phyloP scores from a whole-genome alignment of 768 basidiomycete species.

The Lactifluus subvellereus region DNA sequence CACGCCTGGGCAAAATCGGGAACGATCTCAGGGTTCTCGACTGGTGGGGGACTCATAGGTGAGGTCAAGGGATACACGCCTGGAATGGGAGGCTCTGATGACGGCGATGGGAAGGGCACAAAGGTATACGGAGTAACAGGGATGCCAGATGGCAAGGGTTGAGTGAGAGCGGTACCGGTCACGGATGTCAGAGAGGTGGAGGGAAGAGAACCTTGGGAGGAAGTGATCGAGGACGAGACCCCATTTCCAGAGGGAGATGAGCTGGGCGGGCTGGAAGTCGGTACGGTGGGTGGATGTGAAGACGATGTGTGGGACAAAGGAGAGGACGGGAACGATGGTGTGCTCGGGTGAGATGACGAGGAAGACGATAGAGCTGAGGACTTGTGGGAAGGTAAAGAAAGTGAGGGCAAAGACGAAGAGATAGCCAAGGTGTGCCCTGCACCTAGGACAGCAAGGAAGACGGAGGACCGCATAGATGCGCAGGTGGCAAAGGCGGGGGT shows the following conservation, averaged over 20 bases:
- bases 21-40: constrained; percentile 36
- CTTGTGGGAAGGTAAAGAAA: not conserved
- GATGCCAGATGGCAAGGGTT: constrained; percentile 10
- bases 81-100: constrained; percentile 48
- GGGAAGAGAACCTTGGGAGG: not conserved
- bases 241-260: constrained; percentile 6
- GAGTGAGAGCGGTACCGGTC: not conserved
- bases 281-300: not conserved
- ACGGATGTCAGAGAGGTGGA: not conserved
- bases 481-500: not conserved
- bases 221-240: constrained; percentile 8
- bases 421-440: constrained; percentile 1
- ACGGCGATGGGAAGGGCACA: constrained; percentile 19
- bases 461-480: not conserved
- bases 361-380: not conserved
- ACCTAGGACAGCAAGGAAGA: constrained; percentile 3
- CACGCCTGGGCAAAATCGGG: constrained; percentile 50
- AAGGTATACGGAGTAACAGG: constrained; percentile 13
- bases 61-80: constrained; percentile 50
- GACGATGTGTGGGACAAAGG: constrained; percentile 1
- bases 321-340: not conserved
- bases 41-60: constrained; percentile 52
- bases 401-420: not conserved
- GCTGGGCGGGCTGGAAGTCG: not conserved
- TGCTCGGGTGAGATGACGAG: not conserved